phyloP scores from a whole-genome alignment of 2,329 filamentous ascomycete species.

The Juglanconis sp. region DNA sequence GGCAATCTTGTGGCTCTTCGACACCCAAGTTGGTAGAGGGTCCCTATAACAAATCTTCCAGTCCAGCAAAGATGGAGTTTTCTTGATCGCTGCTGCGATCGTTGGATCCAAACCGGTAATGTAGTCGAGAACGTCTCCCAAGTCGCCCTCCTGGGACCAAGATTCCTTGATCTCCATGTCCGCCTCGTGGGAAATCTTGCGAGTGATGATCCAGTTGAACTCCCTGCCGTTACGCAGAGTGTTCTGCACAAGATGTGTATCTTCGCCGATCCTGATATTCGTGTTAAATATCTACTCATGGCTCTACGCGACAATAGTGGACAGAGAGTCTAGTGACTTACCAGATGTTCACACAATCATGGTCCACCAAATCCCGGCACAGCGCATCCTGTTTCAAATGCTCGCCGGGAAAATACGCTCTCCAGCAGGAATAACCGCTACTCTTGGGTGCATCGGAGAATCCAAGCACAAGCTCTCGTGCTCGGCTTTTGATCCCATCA shows the following conservation, averaged over 20 bases:
- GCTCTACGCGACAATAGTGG: not conserved
- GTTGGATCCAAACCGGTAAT: slow-evolving; percentile 39
- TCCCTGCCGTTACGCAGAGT: slow-evolving; percentile 39
- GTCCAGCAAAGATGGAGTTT: slow-evolving; percentile 44
- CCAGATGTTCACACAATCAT: slow-evolving; percentile 44
- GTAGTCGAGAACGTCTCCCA: slow-evolving; percentile 38
- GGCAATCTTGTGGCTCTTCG: slow-evolving; percentile 44
- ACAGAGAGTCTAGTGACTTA: slow-evolving; percentile 2
- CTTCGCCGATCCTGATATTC: slow-evolving; percentile 33
- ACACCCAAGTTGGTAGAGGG: slow-evolving; percentile 50
- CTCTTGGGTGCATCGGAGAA: slow-evolving; percentile 50
- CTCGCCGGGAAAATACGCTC: slow-evolving; percentile 41
- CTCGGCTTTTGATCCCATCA: slow-evolving; percentile 50
- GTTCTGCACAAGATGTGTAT: slow-evolving; percentile 42
- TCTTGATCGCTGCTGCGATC: slow-evolving; percentile 43
- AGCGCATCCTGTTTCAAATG: slow-evolving; percentile 32
- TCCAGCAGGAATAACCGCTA: slow-evolving; percentile 51
- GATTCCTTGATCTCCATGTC: slow-evolving; percentile 43
- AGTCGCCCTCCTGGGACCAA: slow-evolving; percentile 46
- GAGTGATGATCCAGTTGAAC: slow-evolving; percentile 46
- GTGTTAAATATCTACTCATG: not conserved
- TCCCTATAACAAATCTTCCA: slow-evolving; percentile 55
- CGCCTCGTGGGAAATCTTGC: slow-evolving; percentile 38
- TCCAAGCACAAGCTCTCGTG: slow-evolving; percentile 48
- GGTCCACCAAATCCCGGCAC: slow-evolving; percentile 38